Evolutionary conservation across 73 alveolate species (phyloP).

Genomic region (Symbiodinium pilosum): DNA sequence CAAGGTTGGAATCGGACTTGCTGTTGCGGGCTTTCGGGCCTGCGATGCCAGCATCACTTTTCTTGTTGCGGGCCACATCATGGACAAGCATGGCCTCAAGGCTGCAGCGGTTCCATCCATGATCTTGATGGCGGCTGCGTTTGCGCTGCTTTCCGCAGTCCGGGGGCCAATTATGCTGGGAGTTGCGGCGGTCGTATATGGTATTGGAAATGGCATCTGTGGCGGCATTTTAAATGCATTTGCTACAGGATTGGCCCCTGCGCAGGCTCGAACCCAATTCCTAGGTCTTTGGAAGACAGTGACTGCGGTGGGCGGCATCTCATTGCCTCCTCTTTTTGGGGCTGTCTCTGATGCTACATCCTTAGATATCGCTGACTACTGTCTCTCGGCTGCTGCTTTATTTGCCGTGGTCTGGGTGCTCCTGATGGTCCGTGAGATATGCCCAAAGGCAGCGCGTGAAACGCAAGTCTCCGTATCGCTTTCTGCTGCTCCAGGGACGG

Average conservation of each 20-base stretch:
- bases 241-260: conserved; percentile 52
- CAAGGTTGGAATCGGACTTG: conserved; percentile 64
- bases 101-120: conserved; percentile 61
- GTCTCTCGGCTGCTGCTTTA: not conserved
- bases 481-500: not conserved
- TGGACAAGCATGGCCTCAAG: conserved; percentile 78
- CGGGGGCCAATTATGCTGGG: not conserved
- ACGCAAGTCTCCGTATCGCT: not conserved
- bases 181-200: conserved; percentile 41
- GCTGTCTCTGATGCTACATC: conserved; percentile 60
- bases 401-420: conserved; percentile 21
- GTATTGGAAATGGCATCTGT: conserved; percentile 66
- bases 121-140: conserved; percentile 44
- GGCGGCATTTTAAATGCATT: conserved; percentile 69
- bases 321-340: conserved; percentile 59
- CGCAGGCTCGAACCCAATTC: conserved; percentile 66
- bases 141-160: conserved; percentile 36
- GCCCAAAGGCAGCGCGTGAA: not conserved
- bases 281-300: conserved; percentile 82
- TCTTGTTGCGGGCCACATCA: conserved; percentile 69
- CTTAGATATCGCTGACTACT: conserved; percentile 31
- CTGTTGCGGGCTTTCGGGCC: conserved; percentile 65
- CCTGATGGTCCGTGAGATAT: conserved; percentile 14
- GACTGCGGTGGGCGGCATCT: conserved; percentile 56
- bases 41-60: conserved; percentile 68